Conservation (phyloP, 768 basidiomycete species). For the Steccherinum ochraceum region DNA sequence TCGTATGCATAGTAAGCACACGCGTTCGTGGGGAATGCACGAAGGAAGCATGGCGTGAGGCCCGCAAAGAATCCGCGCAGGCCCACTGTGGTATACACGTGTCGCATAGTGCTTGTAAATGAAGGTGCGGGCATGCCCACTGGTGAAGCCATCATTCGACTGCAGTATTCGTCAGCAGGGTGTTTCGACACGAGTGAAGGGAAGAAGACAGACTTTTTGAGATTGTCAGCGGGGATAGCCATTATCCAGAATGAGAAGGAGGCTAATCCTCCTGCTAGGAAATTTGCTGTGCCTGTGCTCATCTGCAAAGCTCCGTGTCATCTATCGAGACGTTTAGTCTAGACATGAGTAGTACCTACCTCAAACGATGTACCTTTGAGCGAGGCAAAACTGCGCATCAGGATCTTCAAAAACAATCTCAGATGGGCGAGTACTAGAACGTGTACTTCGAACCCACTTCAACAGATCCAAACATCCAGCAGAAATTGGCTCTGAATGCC, state of each 20-base stretch:
- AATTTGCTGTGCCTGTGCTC: slow-evolving; percentile 54
- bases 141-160: slow-evolving; percentile 62
- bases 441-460: slow-evolving; percentile 38
- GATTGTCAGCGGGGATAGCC: slow-evolving; percentile 72
- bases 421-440: background rate
- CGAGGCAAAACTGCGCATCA: slow-evolving; percentile 7
- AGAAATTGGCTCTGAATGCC: slow-evolving; percentile 67
- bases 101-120: slow-evolving; percentile 41
- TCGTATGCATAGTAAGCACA: slow-evolving; percentile 78
- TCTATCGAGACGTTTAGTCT: background rate
- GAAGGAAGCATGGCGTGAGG: slow-evolving; percentile 56
- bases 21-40: slow-evolving; percentile 77
- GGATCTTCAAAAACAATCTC: background rate
- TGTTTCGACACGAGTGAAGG: slow-evolving; percentile 6
- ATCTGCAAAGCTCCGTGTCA: slow-evolving; percentile 34
- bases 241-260: slow-evolving; percentile 62
- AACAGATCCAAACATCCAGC: slow-evolving; percentile 73
- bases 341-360: background rate
- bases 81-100: slow-evolving; percentile 50
- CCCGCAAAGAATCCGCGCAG: slow-evolving; percentile 58
- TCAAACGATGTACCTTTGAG: slow-evolving; percentile 2
- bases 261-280: slow-evolving; percentile 57
- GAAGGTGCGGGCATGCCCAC: slow-evolving; percentile 33
- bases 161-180: slow-evolving; percentile 18
- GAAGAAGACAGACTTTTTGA: slow-evolving; percentile 60